phyloP scores from a whole-genome alignment of 495 filamentous ascomycete genomes.

The Lichenothelia convexa region DNA sequence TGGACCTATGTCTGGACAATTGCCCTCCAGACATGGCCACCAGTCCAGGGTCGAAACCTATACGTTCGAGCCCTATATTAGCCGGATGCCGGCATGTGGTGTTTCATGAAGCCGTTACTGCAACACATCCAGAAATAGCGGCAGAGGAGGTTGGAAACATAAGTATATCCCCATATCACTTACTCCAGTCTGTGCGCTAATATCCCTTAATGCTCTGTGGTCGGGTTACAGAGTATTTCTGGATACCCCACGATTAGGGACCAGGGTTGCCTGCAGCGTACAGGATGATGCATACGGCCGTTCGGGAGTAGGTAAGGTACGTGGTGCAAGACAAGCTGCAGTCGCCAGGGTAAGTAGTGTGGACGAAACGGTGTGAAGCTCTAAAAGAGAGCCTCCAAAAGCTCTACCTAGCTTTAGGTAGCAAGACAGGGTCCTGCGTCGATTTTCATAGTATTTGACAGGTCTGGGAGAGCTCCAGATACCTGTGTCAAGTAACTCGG shows the following conservation, averaged over 20 bases:
- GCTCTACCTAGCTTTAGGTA: too few species aligned
- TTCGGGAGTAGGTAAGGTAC: conserved; percentile 5
- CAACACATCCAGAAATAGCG: conserved; percentile 7
- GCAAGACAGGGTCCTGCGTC: too few species aligned
- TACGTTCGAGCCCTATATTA: too few species aligned
- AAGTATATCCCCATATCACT: conserved; percentile 6
- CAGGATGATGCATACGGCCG: conserved; percentile 15
- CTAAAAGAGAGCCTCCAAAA: too few species aligned
- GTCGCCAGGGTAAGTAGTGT: too few species aligned
- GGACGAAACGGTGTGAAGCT: too few species aligned
- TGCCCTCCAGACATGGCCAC: conserved; percentile 30
- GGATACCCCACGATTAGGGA: conserved; percentile 14
- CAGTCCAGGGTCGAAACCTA: not conserved
- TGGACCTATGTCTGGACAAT: conserved; percentile 39
- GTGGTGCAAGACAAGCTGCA: conserved; percentile 10
- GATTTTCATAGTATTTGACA: too few species aligned
- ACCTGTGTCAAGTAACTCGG: too few species aligned
- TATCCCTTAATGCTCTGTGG: too few species aligned
- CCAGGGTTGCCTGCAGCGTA: conserved; percentile 9
- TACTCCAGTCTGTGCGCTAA: conserved; percentile 15
- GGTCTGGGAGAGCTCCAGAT: too few species aligned
- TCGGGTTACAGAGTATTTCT: conserved; percentile 10
- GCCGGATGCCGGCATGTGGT: too few species aligned
- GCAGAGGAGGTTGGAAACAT: conserved; percentile 7
- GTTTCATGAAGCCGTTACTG: too few species aligned